Evolutionary conservation across 768 basidiomycete species (phyloP).

Genomic region (Mrakia hoshinonis): DNA sequence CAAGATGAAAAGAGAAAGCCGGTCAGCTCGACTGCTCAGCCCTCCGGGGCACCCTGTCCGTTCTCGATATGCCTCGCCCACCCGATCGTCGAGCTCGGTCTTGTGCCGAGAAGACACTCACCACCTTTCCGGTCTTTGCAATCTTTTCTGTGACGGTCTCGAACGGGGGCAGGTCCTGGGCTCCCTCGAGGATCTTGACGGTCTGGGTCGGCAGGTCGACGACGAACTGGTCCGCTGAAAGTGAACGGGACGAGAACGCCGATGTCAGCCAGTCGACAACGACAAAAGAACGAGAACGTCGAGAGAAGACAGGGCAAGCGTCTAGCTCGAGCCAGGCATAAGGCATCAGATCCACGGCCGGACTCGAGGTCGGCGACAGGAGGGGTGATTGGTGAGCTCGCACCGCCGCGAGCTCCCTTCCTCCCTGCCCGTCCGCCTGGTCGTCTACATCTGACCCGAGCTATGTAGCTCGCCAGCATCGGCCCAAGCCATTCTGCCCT

Average conservation of each 20-base stretch:
- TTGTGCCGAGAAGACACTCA: conserved; percentile 36
- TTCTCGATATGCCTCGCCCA: neutral
- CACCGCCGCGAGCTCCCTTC: too few species aligned
- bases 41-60: neutral
- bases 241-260: neutral
- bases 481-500: neutral
- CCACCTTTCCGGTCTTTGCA: conserved; percentile 88
- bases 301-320: too few species aligned
- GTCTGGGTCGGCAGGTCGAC: conserved; percentile 62
- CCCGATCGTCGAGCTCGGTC: neutral
- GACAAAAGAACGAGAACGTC: neutral
- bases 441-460: too few species aligned
- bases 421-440: too few species aligned
- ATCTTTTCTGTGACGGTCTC: conserved; percentile 63
- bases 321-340: too few species aligned
- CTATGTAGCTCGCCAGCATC: neutral
- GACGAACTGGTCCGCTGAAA: conserved; percentile 39
- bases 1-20: neutral
- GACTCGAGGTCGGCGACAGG: neutral
- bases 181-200: conserved; percentile 56
- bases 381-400: neutral
- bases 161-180: conserved; percentile 45
- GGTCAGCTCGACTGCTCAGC: too few species aligned
- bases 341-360: too few species aligned
- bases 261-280: neutral